phyloP scores from a whole-genome alignment of 73 alveolate genomes.

The Paramecium octaurelia region DNA sequence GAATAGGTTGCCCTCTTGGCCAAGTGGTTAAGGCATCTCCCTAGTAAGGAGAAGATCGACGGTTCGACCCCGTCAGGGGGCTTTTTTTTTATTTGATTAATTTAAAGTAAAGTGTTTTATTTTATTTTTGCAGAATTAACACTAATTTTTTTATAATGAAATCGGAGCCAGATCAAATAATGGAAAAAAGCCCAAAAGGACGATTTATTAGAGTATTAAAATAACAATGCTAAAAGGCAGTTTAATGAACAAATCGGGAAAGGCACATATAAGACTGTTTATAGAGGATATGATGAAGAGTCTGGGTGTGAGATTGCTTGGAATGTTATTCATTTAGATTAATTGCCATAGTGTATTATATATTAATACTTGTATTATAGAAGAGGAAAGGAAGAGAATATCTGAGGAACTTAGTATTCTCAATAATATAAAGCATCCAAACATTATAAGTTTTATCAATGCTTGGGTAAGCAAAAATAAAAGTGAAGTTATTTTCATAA shows the following conservation, averaged over 20 bases:
- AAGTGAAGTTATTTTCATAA: constrained; percentile 91
- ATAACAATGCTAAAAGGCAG: neutral
- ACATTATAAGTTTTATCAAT: constrained; percentile 88
- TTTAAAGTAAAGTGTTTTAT: neutral
- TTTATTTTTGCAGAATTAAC: neutral
- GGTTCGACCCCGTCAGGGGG: constrained; percentile 99
- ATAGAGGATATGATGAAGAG: constrained; percentile 93
- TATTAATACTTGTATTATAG: neutral
- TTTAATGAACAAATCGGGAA: constrained; percentile 92
- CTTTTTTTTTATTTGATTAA: constrained; percentile 58
- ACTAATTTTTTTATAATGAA: neutral
- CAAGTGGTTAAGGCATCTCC: constrained; percentile 98
- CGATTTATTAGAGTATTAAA: constrained; percentile 79
- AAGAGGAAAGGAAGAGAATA: constrained; percentile 84
- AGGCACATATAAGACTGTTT: constrained; percentile 95
- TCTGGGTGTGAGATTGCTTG: constrained; percentile 98
- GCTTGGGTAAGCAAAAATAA: constrained; percentile 91
- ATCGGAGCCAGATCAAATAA: constrained; percentile 66
- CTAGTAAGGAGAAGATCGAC: constrained; percentile 98
- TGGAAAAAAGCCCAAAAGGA: constrained; percentile 94
- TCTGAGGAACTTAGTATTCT: constrained; percentile 85
- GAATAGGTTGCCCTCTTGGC: constrained; percentile 90
- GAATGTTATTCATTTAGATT: constrained; percentile 89
- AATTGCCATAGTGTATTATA: constrained; percentile 66
- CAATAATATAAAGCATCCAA: constrained; percentile 90